A percentile compares a stretch with the other conserved stretches of the same genome.
These are phyloP conservation scores for Coemansia sp. DNA, from an alignment of 192 early-diverging fungal genomes.

Conservation along the genomic window DNA sequence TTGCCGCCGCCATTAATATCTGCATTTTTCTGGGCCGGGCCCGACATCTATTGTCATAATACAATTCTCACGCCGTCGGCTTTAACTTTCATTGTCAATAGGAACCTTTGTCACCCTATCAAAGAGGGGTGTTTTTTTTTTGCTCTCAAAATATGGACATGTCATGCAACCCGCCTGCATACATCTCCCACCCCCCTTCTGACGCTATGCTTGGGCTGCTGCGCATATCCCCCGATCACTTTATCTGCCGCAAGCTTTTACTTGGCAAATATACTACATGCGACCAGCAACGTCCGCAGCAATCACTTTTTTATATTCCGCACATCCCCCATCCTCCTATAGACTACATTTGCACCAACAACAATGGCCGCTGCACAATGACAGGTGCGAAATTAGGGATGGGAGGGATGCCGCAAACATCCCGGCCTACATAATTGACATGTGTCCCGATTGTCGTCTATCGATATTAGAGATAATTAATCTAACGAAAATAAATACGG, in stretches of 20 bases:
- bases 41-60: neutral
- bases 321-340: neutral
- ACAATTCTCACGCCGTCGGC: constrained; percentile 4
- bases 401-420: neutral
- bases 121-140: neutral
- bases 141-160: neutral
- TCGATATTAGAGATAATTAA: constrained; percentile 2
- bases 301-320: neutral
- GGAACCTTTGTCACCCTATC: neutral
- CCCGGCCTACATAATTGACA: neutral
- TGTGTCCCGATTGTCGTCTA: neutral
- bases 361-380: neutral
- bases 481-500: neutral
- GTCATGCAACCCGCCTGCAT: neutral
- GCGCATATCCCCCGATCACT: neutral
- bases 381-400: constrained; percentile 3
- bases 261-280: neutral
- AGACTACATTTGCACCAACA: neutral
- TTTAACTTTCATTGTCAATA: neutral
- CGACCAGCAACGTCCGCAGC: neutral
- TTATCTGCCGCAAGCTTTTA: neutral
- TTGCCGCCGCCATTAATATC: neutral
- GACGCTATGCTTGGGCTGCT: neutral
- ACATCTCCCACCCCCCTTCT: neutral
- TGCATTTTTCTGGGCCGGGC: constrained; percentile 6